Conservation (phyloP, 331 rosid genomes). For the Rhamnella rubrinervis region DNA sequence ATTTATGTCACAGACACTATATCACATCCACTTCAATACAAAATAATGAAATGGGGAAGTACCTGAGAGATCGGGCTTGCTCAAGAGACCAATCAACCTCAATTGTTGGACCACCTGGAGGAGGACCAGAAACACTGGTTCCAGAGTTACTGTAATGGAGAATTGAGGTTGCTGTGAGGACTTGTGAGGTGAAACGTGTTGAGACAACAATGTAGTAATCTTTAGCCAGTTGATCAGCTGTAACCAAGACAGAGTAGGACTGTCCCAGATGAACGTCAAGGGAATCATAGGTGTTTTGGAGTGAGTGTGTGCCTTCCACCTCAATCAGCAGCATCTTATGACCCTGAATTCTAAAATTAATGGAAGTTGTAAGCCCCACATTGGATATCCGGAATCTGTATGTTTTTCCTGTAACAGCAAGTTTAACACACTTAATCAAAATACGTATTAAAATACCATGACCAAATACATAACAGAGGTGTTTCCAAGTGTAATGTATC, state of each 20-base stretch:
- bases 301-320: conserved; percentile 86
- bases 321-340: conserved; percentile 74
- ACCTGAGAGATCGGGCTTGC: conserved; percentile 82
- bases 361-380: conserved; percentile 66
- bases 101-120: conserved; percentile 68
- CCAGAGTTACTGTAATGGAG: conserved; percentile 69
- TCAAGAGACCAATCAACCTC: conserved; percentile 82
- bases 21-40: not conserved
- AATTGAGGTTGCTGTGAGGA: conserved; percentile 51
- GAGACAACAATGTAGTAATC: conserved; percentile 74
- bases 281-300: conserved; percentile 70
- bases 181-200: conserved; percentile 59
- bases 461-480: not conserved
- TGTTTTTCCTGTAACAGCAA: conserved; percentile 55
- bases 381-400: conserved; percentile 80
- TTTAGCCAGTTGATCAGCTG: conserved; percentile 70
- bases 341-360: conserved; percentile 78
- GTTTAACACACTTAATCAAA: conserved; percentile 3
- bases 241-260: conserved; percentile 67
- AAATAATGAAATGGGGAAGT: not conserved
- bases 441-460: not conserved
- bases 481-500: not conserved
- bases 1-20: too few species aligned
- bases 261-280: conserved; percentile 88
- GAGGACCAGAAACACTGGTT: conserved; percentile 51